Conservation (phyloP, 2,329 filamentous ascomycete genomes). For the Colletotrichum sp. region DNA sequence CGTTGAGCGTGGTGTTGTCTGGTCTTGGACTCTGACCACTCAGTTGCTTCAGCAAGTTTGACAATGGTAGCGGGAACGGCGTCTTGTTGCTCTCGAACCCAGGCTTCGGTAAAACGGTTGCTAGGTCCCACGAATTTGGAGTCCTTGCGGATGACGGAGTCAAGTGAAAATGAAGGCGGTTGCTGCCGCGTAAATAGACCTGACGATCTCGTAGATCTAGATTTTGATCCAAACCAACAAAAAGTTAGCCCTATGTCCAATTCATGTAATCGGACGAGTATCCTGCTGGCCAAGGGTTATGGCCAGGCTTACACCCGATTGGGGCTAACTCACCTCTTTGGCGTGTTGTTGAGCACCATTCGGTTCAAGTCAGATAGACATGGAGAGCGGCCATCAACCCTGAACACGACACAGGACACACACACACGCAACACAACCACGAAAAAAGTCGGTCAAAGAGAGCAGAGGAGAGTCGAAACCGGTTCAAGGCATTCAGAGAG, state of each 20-base stretch:
- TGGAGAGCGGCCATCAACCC: slow-evolving; percentile 19
- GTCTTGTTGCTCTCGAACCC: slow-evolving; percentile 18
- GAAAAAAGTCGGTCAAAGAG: neutral
- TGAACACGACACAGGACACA: neutral
- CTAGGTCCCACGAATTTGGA: slow-evolving; percentile 8
- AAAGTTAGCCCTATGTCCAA: neutral
- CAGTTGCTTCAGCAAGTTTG: slow-evolving; percentile 5
- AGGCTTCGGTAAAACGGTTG: slow-evolving; percentile 17
- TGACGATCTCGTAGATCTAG: slow-evolving; percentile 21
- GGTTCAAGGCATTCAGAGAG: neutral
- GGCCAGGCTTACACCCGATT: neutral
- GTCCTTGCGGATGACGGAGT: slow-evolving; percentile 13
- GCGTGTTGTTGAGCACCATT: slow-evolving; percentile 23
- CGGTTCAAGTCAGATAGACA: slow-evolving; percentile 21
- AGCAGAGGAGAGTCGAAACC: neutral
- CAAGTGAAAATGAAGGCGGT: slow-evolving; percentile 14
- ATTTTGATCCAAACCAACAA: neutral
- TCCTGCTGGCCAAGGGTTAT: neutral
- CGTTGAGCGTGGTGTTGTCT: slow-evolving; percentile 8
- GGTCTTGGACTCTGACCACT: slow-evolving; percentile 10
- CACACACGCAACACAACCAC: neutral
- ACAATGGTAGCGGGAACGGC: slow-evolving; percentile 15
- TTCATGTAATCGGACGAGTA: neutral
- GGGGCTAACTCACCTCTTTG: slow-evolving; percentile 18
- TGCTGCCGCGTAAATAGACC: slow-evolving; percentile 18